Evolutionary conservation across 2,329 filamentous ascomycete species (phyloP), one percentile per base, ranked within the genome.

Genomic region (Mycosphaerella sp.): DNA sequence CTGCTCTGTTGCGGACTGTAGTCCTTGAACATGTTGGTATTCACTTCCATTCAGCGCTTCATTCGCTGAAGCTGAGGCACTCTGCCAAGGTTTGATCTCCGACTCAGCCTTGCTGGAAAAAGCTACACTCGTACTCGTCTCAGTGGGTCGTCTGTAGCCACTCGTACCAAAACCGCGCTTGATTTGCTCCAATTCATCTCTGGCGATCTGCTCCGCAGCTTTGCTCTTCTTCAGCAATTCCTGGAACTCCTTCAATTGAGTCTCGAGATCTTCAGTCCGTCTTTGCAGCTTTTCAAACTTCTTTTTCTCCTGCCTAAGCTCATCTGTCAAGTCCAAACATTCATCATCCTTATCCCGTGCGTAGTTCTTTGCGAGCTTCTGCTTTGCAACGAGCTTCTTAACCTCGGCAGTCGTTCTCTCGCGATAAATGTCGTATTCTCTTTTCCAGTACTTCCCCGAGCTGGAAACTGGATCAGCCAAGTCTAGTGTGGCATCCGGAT

Each of bases 371-470:
- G 86, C 85, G 55, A 88, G 75, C 64, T 87, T 81, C 72, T 89
- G 88, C 74, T 89, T 90, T 64, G 81, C 81, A 64, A 90, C 78
- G 63, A 91, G 75, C 71, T 85, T 87, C 71, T 83, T 82, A 75
- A 89, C 84, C 67, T 90, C 85, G 39, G 75, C 77, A 66, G 81
- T 81, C 56, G 86, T 86, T 56, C 86, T 84, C 40, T 80, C 75
- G 43, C 87, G 82, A 63, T 90, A 91, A 49, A 76, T 79, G 59
- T 87, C 79, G 61, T 86, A 90, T 63, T 89, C 80, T 18, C 80
- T 77, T 69, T 90, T 90, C 87, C 87, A 91, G 68, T 86, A 89
- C 61, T 79, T 82, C 6, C 86, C 86, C 3, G 86, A 89, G 53
- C 85, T 79, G 1, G 86, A 88, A 56, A 82, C 79, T 6, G 87